Percentiles rank a stretch among this genome's conserved stretches.
Conservation (phyloP, 129 eudicot species). For the Rutidosis leptorrhynchoides region DNA sequence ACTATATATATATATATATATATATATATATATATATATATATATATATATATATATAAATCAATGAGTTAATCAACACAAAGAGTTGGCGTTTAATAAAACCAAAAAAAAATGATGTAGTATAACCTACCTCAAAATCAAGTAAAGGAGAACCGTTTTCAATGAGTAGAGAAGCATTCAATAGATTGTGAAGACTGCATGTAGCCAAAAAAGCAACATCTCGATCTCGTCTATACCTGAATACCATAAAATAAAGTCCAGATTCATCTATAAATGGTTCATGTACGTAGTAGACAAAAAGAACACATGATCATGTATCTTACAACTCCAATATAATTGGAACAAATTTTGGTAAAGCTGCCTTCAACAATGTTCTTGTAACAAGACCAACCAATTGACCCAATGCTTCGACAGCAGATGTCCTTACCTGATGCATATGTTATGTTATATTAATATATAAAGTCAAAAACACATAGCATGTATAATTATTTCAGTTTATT, state of each 20-base stretch:
- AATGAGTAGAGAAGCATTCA: constrained; percentile 70
- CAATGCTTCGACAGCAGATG: constrained; percentile 85
- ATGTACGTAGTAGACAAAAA: constrained; percentile 10
- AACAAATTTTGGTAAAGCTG: constrained; percentile 75
- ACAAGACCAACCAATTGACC: constrained; percentile 98
- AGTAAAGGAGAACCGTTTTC: constrained; percentile 84
- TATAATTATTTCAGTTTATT: neutral
- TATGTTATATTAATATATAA: constrained; percentile 21
- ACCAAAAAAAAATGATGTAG: constrained; percentile 8
- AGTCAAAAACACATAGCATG: constrained; percentile 10
- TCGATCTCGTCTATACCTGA: constrained; percentile 80
- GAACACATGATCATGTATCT: constrained; percentile 30
- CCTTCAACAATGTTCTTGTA: constrained; percentile 70
- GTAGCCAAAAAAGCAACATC: constrained; percentile 79
- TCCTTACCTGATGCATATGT: constrained; percentile 54
- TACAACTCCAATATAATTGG: constrained; percentile 91
- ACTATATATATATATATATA: too few relatives aligned
- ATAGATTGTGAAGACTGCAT: constrained; percentile 79
- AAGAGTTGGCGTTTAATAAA: constrained; percentile 2
- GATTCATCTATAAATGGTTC: constrained; percentile 1
- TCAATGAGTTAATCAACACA: constrained; percentile 5
- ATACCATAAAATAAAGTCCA: constrained; percentile 5
- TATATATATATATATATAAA: too few relatives aligned
- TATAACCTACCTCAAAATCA: constrained; percentile 76
- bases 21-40: too few relatives aligned